Conservation (phyloP, 2,329 filamentous ascomycete genomes). For the Hypocreales sp. region DNA sequence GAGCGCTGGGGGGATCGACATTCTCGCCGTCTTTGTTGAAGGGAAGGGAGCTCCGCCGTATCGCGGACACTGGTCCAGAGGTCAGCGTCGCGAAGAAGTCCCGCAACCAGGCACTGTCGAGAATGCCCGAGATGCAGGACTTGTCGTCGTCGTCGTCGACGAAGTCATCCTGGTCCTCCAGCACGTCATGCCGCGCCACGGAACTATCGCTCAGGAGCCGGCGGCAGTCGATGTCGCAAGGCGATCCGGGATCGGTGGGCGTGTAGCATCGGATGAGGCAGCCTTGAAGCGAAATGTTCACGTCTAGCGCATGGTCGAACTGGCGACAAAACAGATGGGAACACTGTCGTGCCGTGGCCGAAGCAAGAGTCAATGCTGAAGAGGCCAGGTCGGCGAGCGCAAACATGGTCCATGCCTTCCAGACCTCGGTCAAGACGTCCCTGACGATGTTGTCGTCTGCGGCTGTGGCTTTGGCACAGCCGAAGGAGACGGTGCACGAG, state of each 20-base stretch:
- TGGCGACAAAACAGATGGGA: not conserved
- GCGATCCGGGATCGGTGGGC: slow-evolving; percentile 1
- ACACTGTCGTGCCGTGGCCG: not conserved
- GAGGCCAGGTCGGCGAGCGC: not conserved
- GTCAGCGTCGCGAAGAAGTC: not conserved
- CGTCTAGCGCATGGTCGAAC: slow-evolving; percentile 1
- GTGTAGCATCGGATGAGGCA: slow-evolving; percentile 1
- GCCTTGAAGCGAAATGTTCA: slow-evolving; percentile 2
- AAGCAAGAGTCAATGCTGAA: not conserved
- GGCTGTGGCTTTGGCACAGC: not conserved
- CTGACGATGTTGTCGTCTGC: not conserved
- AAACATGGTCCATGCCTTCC: slow-evolving; percentile 1
- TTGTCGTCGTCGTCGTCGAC: not conserved
- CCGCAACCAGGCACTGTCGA: not conserved
- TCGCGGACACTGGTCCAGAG: too few relatives aligned
- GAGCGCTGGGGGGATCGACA: too few relatives aligned
- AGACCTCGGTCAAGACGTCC: not conserved
- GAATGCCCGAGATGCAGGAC: too few relatives aligned
- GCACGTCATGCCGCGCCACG: not conserved
- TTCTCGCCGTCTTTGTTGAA: too few relatives aligned
- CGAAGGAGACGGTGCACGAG: not conserved
- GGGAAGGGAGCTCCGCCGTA: too few relatives aligned
- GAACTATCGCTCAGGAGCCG: not conserved
- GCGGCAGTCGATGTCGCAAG: not conserved
- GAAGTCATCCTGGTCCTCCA: not conserved